A percentile compares a stretch with the other conserved stretches of the same genome.
Evolutionary conservation across 306 rosid genomes (phyloP).

Genomic region (Fragaria ananassa): DNA sequence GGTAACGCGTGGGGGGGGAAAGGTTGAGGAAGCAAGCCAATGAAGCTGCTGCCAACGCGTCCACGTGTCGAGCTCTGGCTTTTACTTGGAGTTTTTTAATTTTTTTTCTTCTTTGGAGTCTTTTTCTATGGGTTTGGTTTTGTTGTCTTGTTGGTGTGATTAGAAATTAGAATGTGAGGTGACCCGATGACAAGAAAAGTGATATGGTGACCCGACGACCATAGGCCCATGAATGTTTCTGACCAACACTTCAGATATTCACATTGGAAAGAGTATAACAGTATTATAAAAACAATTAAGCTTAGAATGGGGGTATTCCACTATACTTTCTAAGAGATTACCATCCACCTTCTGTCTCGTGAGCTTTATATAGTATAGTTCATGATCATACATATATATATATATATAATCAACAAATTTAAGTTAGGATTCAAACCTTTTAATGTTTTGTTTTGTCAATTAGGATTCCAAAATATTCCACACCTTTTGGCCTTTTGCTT

Average conservation of each 20-base stretch:
- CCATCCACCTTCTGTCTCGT: not conserved
- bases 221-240: no score
- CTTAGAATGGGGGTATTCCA: not conserved
- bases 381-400: no score
- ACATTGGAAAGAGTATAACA: no score
- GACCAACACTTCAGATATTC: not conserved
- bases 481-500: not conserved
- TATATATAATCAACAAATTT: not conserved
- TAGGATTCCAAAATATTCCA: constrained; percentile 3
- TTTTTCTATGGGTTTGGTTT: not conserved
- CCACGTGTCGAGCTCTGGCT: not conserved
- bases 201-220: no score
- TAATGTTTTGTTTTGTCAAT: not conserved
- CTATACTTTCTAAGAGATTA: not conserved
- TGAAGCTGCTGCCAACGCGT: not conserved
- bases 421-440: not conserved
- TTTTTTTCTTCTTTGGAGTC: not conserved
- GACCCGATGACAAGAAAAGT: no score
- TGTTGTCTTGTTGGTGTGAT: not conserved
- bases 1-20: not conserved
- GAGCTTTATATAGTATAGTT: not conserved
- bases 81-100: not conserved
- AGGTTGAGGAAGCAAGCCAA: constrained; percentile 24
- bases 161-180: no score
- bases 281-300: not conserved